Percentiles rank a stretch among this genome's conserved stretches.
Conservation (phyloP, 768 basidiomycete genomes). For the Calocybe gangraenosa region DNA sequence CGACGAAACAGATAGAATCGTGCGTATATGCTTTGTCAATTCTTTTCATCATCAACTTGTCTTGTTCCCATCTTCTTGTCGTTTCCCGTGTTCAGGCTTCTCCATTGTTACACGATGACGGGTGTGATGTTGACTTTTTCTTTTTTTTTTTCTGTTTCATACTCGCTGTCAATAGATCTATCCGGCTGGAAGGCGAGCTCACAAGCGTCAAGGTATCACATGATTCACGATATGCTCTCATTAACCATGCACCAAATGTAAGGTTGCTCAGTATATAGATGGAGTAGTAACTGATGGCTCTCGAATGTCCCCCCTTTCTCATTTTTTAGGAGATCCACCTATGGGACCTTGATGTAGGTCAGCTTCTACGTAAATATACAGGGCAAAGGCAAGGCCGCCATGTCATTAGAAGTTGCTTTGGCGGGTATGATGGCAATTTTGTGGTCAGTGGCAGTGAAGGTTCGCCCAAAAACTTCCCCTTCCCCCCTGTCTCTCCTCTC, state of each 20-base stretch:
- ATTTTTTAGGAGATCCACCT: conserved; percentile 76
- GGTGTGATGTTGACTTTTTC: conserved; percentile 4
- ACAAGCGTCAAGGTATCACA: conserved; percentile 85
- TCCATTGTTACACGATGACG: not conserved
- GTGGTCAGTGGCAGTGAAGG: conserved; percentile 96
- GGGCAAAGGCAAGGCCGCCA: conserved; percentile 84
- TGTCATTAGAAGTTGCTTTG: conserved; percentile 92
- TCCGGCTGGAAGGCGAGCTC: conserved; percentile 70
- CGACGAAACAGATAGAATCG: conserved; percentile 64
- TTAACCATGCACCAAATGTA: conserved; percentile 87
- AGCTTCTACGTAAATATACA: conserved; percentile 73
- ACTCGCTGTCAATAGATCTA: conserved; percentile 40
- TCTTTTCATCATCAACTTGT: not conserved
- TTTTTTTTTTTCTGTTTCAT: conserved; percentile 9
- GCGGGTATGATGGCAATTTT: conserved; percentile 83
- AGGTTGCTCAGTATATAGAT: conserved; percentile 15
- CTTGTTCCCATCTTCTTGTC: not conserved
- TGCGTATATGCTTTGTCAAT: conserved; percentile 37
- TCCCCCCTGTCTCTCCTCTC: not conserved
- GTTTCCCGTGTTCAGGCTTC: not conserved
- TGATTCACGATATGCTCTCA: conserved; percentile 82
- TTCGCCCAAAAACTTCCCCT: too few species aligned
- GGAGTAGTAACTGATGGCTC: conserved; percentile 13
- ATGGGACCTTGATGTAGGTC: conserved; percentile 72
- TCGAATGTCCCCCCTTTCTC: not conserved